A percentile compares a stretch with the other conserved stretches of the same genome.
These are phyloP conservation scores for Aphanomyces euteiches DNA, from an alignment of 352 stramenopile genomes.

Conservation along the genomic window DNA sequence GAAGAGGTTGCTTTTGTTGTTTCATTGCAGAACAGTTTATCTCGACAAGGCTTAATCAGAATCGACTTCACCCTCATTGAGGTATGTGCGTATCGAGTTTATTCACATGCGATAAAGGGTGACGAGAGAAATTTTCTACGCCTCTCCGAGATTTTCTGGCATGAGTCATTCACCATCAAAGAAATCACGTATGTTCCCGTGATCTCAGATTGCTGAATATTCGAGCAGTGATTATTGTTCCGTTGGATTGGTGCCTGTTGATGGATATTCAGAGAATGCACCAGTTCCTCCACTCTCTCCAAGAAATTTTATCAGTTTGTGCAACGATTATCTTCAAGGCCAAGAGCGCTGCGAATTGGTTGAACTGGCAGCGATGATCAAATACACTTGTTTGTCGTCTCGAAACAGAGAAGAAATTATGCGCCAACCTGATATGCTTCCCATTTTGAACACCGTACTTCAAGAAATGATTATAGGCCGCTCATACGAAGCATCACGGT, in stretches of 20 bases:
- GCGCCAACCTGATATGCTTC: neutral
- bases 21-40: neutral
- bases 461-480: constrained; percentile 5
- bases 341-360: neutral
- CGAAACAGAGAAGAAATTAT: neutral
- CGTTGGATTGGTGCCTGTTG: no score
- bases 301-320: neutral
- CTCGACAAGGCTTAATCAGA: neutral
- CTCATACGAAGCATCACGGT: neutral
- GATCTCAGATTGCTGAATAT: no score
- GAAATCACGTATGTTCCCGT: no score
- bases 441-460: neutral
- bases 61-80: constrained; percentile 17
- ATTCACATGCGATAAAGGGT: neutral
- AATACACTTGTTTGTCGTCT: neutral
- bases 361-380: neutral
- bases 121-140: constrained; percentile 10
- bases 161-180: no score
- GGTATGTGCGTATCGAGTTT: neutral
- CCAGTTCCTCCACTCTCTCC: no score
- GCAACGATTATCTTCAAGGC: constrained; percentile 8
- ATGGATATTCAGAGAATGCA: no score
- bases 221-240: no score
- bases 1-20: constrained; percentile 11
- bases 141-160: neutral